A percentile compares a stretch with the other conserved stretches of the same genome.
Evolutionary conservation across 2,329 filamentous ascomycete genomes (phyloP).

Genomic region (Cyclaneusma minus): DNA sequence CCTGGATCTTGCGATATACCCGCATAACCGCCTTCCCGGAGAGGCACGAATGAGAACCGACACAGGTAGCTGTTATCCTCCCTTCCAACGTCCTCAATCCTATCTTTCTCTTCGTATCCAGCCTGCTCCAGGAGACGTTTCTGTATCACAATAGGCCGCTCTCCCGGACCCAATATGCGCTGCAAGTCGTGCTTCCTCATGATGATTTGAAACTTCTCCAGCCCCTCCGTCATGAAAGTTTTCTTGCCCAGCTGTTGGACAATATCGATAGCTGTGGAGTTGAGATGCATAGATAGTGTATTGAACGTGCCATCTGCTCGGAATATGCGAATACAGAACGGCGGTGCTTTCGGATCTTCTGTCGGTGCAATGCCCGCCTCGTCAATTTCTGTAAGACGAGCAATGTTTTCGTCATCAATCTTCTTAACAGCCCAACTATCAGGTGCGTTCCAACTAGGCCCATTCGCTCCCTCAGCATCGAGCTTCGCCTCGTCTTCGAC

Average conservation of each 20-base stretch:
- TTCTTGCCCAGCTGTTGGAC: conserved; percentile 88
- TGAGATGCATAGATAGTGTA: conserved; percentile 71
- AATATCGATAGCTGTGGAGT: conserved; percentile 74
- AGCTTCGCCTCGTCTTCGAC: conserved; percentile 25
- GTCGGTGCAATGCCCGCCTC: conserved; percentile 51
- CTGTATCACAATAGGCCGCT: conserved; percentile 80
- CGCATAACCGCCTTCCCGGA: conserved; percentile 70
- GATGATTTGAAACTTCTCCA: conserved; percentile 91
- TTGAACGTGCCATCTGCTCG: conserved; percentile 87
- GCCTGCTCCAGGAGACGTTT: conserved; percentile 83
- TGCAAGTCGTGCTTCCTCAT: conserved; percentile 86
- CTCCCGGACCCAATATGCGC: conserved; percentile 60
- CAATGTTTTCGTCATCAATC: conserved; percentile 46
- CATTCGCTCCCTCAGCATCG: conserved; percentile 12
- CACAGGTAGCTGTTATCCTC: conserved; percentile 97
- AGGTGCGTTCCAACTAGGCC: conserved; percentile 69
- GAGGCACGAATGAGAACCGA: conserved; percentile 86
- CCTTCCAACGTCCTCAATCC: conserved; percentile 81
- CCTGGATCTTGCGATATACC: conserved; percentile 59
- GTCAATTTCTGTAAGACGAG: conserved; percentile 43
- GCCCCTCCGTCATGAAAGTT: conserved; percentile 75
- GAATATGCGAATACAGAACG: conserved; percentile 92
- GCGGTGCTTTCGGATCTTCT: conserved; percentile 57
- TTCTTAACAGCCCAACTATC: conserved; percentile 92
- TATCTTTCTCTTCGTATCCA: conserved; percentile 75